phyloP scores from a whole-genome alignment of 73 alveolate genomes.

The Breviolum minutum region DNA sequence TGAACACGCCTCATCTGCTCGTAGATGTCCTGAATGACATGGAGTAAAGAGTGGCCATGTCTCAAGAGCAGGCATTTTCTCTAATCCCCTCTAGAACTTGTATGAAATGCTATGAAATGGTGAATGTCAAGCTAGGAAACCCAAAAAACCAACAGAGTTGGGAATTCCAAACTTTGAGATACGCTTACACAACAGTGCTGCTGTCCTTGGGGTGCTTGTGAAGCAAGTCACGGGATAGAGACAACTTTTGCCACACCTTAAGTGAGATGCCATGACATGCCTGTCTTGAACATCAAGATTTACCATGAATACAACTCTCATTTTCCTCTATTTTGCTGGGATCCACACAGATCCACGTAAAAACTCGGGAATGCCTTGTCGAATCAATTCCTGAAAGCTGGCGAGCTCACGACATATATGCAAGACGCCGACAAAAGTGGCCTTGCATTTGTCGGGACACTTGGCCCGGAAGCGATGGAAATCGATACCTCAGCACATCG shows the following conservation, averaged over 20 bases:
- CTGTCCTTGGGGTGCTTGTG: constrained; percentile 85
- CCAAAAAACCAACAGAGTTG: too few relatives aligned
- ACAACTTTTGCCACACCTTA: constrained; percentile 89
- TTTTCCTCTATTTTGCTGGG: not conserved
- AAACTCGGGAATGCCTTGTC: constrained; percentile 88
- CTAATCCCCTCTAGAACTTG: not conserved
- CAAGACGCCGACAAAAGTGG: not conserved
- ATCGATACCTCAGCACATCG: constrained; percentile 24
- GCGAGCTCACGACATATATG: not conserved
- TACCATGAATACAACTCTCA: not conserved
- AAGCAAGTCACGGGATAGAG: constrained; percentile 61
- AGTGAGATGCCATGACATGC: too few relatives aligned
- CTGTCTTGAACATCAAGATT: too few relatives aligned
- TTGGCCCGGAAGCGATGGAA: constrained; percentile 86
- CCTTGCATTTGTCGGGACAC: constrained; percentile 88
- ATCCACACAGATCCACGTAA: constrained; percentile 60
- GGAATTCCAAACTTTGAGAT: too few relatives aligned
- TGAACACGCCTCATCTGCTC: constrained; percentile 89
- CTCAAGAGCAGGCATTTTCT: not conserved
- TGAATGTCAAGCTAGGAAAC: too few relatives aligned
- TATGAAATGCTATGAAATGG: too few relatives aligned
- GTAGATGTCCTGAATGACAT: constrained; percentile 65
- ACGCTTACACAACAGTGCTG: too few relatives aligned
- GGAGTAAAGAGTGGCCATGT: not conserved
- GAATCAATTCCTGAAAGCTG: constrained; percentile 41